phyloP scores from a whole-genome alignment of 129 eudicot genomes.

The Logfia minima region DNA sequence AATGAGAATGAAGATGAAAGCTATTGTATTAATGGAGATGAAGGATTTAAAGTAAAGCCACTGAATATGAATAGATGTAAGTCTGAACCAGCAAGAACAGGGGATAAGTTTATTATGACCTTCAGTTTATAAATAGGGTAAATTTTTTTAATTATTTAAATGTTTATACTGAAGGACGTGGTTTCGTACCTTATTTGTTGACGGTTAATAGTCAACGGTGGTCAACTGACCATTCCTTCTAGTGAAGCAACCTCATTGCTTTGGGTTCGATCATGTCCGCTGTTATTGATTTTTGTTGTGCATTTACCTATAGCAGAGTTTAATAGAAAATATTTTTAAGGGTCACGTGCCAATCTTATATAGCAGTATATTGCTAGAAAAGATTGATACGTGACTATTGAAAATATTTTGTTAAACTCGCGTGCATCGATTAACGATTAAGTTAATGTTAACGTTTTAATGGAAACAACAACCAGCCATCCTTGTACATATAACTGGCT shows the following conservation, averaged over 20 bases:
- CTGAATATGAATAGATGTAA: slow-evolving; percentile 56
- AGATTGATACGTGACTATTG: too few species aligned
- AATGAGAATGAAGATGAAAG: slow-evolving; percentile 11
- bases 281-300: not conserved
- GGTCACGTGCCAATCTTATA: too few species aligned
- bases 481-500: too few species aligned
- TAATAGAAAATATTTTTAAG: too few species aligned
- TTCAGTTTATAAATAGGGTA: slow-evolving; percentile 15
- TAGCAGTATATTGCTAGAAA: too few species aligned
- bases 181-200: not conserved
- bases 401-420: too few species aligned
- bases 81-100: slow-evolving; percentile 68
- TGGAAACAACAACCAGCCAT: too few species aligned
- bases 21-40: slow-evolving; percentile 28
- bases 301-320: not conserved
- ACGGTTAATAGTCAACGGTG: too few species aligned
- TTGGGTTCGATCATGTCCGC: not conserved
- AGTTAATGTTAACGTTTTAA: too few species aligned
- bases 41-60: slow-evolving; percentile 30
- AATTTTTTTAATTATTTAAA: too few species aligned
- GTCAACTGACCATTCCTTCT: too few species aligned
- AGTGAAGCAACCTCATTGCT: not conserved
- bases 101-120: slow-evolving; percentile 43
- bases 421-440: too few species aligned
- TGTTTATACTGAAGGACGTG: not conserved